Percentiles rank a stretch among this genome's conserved stretches.
phyloP scores from a whole-genome alignment of 306 rosid species.

The Mimosa bimucronata region DNA sequence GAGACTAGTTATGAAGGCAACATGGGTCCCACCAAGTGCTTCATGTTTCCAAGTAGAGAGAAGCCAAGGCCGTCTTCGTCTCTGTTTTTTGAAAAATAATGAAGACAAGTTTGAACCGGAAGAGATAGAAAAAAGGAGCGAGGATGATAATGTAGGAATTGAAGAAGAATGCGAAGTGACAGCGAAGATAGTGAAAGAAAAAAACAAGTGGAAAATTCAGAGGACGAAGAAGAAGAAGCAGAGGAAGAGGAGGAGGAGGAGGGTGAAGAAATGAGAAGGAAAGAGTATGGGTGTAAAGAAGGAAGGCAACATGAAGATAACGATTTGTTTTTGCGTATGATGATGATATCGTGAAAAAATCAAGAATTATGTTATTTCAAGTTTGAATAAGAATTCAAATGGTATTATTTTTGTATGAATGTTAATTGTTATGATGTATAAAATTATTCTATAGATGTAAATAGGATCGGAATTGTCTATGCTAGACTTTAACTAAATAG shows the following conservation, averaged over 20 bases:
- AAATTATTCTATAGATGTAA: too few relatives aligned
- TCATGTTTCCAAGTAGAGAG: conserved; percentile 67
- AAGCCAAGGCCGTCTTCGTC: conserved; percentile 83
- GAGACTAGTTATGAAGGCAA: conserved; percentile 63
- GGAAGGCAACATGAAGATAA: conserved; percentile 51
- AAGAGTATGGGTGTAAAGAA: conserved; percentile 65
- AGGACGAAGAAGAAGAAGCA: background rate
- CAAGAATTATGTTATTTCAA: too few relatives aligned
- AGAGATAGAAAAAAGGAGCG: background rate
- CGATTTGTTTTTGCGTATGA: conserved; percentile 9
- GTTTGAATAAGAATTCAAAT: too few relatives aligned
- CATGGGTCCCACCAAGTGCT: conserved; percentile 46
- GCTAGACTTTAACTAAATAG: too few relatives aligned
- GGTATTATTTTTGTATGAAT: too few relatives aligned
- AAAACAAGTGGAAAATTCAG: conserved; percentile 14
- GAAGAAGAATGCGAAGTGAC: conserved; percentile 27
- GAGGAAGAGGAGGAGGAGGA: too few relatives aligned
- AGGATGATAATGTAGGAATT: background rate
- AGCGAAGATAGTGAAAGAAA: conserved; percentile 31
- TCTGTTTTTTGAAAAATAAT: conserved; percentile 44
- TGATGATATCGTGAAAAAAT: too few relatives aligned
- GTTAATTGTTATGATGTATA: too few relatives aligned
- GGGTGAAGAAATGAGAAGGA: conserved; percentile 36
- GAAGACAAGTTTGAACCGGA: conserved; percentile 21
- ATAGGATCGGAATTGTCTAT: too few relatives aligned